phyloP scores from a whole-genome alignment of 1,284 basidiomycete genomes.

The Puccinia hordei region DNA sequence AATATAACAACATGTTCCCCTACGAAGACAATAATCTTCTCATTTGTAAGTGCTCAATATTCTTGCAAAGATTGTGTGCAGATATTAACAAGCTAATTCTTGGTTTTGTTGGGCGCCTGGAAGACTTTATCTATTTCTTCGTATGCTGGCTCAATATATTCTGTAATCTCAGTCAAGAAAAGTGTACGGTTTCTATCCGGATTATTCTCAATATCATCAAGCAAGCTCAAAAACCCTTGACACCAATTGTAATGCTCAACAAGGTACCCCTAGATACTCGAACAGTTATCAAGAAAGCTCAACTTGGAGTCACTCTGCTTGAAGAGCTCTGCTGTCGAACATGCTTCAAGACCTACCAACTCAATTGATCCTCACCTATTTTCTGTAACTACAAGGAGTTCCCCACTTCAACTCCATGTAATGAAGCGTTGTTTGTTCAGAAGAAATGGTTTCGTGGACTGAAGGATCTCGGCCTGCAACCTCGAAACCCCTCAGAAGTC shows the following conservation, averaged over 20 bases:
- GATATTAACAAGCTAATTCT: not conserved
- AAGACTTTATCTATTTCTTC: constrained; percentile 6
- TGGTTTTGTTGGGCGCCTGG: not conserved
- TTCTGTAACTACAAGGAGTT: not conserved
- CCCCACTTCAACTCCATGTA: constrained; percentile 16
- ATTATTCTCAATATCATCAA: too few relatives aligned
- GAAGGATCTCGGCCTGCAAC: not conserved
- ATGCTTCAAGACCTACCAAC: constrained; percentile 4
- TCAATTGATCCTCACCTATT: not conserved
- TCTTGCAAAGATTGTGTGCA: not conserved
- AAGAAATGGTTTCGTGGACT: not conserved
- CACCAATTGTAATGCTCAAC: not conserved
- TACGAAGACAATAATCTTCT: not conserved
- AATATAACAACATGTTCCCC: not conserved
- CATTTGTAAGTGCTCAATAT: not conserved
- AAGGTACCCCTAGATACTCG: not conserved
- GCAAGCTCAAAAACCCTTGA: too few relatives aligned
- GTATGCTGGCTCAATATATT: too few relatives aligned
- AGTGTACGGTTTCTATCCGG: too few relatives aligned
- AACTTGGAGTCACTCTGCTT: not conserved
- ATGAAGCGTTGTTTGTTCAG: not conserved
- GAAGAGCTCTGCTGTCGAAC: not conserved
- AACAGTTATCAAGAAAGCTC: not conserved
- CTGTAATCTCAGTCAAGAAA: too few relatives aligned
- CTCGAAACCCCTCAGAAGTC: not conserved